A percentile compares a stretch with the other conserved stretches of the same genome.
Conservation (phyloP, 164 flowering plant genomes). For the Tetrastigma voinierianum region DNA sequence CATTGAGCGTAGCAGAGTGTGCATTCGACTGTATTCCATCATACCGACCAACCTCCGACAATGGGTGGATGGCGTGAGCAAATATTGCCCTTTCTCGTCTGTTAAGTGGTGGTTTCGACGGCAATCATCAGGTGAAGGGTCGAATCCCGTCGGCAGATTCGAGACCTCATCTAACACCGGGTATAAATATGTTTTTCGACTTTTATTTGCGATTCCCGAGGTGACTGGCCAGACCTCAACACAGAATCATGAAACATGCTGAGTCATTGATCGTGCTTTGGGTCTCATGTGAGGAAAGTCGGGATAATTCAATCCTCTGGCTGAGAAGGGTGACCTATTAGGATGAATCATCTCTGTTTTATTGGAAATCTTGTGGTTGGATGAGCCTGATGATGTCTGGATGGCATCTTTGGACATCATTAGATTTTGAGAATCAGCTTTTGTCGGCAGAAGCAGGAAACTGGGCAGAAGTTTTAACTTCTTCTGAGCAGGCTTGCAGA, state of each 20-base stretch:
- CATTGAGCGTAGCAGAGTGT: constrained; percentile 88
- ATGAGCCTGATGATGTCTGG: constrained; percentile 99
- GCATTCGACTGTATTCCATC: constrained; percentile 93
- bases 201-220: constrained; percentile 82
- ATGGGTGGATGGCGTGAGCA: constrained; percentile 97
- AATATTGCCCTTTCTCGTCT: constrained; percentile 77
- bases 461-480: constrained; percentile 93
- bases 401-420: constrained; percentile 74
- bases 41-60: constrained; percentile 98
- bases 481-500: constrained; percentile 94
- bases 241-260: constrained; percentile 92
- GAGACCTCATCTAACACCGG: constrained; percentile 64
- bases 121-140: constrained; percentile 39
- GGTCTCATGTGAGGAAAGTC: constrained; percentile 82
- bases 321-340: constrained; percentile 84
- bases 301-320: constrained; percentile 94
- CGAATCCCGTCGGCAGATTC: constrained; percentile 26
- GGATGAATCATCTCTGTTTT: constrained; percentile 81
- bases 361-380: constrained; percentile 95
- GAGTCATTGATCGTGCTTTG: constrained; percentile 89
- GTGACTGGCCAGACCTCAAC: constrained; percentile 85
- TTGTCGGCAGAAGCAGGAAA: constrained; percentile 85
- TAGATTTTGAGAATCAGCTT: constrained; percentile 82
- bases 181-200: constrained; percentile 78
- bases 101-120: constrained; percentile 46